Evolutionary conservation across 139 green algal genomes (phyloP).

Genomic region (Astrephomene gubernaculifera): DNA sequence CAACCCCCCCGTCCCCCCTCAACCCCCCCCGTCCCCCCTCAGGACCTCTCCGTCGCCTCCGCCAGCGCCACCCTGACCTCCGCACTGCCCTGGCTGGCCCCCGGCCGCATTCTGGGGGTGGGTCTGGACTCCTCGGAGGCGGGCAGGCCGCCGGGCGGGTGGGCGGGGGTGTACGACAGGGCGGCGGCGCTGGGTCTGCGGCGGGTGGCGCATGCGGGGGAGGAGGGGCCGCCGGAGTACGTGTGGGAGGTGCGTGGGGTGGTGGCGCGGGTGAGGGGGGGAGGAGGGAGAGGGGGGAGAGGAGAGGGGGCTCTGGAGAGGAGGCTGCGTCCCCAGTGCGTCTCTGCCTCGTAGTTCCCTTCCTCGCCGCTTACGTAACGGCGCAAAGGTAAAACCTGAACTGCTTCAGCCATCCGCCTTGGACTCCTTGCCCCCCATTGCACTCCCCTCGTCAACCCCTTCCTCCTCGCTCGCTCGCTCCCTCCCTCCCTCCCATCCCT

Average conservation of each 20-base stretch:
- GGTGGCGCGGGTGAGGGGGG: background rate
- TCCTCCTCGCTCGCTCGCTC: too few species aligned
- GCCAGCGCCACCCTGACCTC: background rate
- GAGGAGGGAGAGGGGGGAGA: background rate
- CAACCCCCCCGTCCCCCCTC: too few species aligned
- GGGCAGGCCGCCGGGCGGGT: constrained; percentile 35
- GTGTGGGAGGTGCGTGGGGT: constrained; percentile 57
- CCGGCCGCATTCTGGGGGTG: constrained; percentile 54
- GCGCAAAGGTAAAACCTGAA: too few species aligned
- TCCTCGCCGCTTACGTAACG: too few species aligned
- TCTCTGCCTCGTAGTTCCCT: too few species aligned
- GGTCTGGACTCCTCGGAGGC: constrained; percentile 69
- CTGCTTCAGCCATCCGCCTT: too few species aligned
- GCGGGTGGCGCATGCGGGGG: constrained; percentile 44
- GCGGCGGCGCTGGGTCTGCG: background rate
- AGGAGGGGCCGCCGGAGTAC: constrained; percentile 55
- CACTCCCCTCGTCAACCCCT: too few species aligned
- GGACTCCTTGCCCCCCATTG: too few species aligned
- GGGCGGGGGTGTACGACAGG: constrained; percentile 12
- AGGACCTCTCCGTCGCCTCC: background rate
- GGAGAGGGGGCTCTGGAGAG: too few species aligned
- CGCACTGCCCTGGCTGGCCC: constrained; percentile 54
- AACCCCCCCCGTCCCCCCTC: too few species aligned
- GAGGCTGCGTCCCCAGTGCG: too few species aligned
- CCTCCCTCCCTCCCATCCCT: too few species aligned